These are phyloP conservation scores for Leccinum subgranulosum DNA, from an alignment of 768 basidiomycete species.

Conservation along the genomic window DNA sequence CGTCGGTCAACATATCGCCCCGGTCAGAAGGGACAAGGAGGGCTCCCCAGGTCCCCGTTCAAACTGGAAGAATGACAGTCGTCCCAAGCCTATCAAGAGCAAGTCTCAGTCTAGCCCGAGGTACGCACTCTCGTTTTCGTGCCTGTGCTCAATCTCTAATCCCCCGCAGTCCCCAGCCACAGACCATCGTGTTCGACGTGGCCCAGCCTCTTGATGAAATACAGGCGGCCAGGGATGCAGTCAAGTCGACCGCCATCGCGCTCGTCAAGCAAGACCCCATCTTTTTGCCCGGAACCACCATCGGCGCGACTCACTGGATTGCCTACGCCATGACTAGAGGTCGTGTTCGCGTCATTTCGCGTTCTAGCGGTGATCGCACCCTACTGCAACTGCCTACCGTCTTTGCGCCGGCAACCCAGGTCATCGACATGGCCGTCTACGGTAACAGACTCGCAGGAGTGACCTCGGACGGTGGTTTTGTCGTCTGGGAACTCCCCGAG, in stretches of 20 bases:
- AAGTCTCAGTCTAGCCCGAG: slow-evolving; percentile 56
- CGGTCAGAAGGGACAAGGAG: slow-evolving; percentile 60
- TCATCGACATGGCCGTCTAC: slow-evolving; percentile 84
- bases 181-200: slow-evolving; percentile 74
- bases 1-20: slow-evolving; percentile 39
- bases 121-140: slow-evolving; percentile 33
- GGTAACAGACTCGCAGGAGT: slow-evolving; percentile 82
- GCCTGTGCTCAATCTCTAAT: neutral
- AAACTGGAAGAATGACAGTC: slow-evolving; percentile 34
- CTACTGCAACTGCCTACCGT: slow-evolving; percentile 68
- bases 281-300: slow-evolving; percentile 83
- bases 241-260: slow-evolving; percentile 89
- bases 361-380: slow-evolving; percentile 85
- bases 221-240: slow-evolving; percentile 69
- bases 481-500: slow-evolving; percentile 85
- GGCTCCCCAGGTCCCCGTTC: slow-evolving; percentile 64
- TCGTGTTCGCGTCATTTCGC: slow-evolving; percentile 86
- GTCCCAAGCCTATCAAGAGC: slow-evolving; percentile 39
- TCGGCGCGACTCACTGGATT: slow-evolving; percentile 90
- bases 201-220: slow-evolving; percentile 69
- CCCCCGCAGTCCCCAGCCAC: slow-evolving; percentile 50
- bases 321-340: slow-evolving; percentile 91
- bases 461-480: slow-evolving; percentile 85
- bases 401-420: slow-evolving; percentile 60
- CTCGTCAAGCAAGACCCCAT: slow-evolving; percentile 82